A percentile compares a stretch with the other conserved stretches of the same genome.
Conservation (phyloP, 1,284 basidiomycete genomes). For the Rhodotorula glutinis region DNA sequence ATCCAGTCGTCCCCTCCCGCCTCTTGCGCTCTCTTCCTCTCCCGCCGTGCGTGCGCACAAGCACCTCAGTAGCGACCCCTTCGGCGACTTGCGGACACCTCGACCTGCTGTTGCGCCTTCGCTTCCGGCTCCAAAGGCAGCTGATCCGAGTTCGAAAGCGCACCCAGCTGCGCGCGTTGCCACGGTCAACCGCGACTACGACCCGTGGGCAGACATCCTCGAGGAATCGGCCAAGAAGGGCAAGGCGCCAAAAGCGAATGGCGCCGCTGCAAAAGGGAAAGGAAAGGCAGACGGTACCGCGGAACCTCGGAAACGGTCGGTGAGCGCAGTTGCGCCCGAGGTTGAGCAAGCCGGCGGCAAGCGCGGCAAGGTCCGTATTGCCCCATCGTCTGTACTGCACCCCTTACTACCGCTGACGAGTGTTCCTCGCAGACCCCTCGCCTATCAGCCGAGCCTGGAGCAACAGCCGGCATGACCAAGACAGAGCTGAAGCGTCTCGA, state of each 20-base stretch:
- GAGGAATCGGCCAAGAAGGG: background rate
- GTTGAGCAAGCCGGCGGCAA: background rate
- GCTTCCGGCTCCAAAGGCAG: background rate
- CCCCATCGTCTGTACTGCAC: too few relatives aligned
- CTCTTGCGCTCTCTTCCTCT: background rate
- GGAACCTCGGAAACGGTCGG: constrained; percentile 3
- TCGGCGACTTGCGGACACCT: background rate
- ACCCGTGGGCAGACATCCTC: constrained; percentile 13
- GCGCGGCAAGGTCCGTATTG: background rate
- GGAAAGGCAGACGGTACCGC: background rate
- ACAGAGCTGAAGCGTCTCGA: constrained; percentile 24
- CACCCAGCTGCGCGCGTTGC: background rate
- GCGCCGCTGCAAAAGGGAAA: background rate
- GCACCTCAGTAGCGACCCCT: background rate
- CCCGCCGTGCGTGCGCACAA: background rate
- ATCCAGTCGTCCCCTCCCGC: background rate
- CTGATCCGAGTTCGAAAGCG: too few relatives aligned
- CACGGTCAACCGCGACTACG: background rate
- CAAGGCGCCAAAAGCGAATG: background rate
- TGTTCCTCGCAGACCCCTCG: too few relatives aligned
- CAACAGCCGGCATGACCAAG: background rate
- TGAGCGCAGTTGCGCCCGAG: background rate
- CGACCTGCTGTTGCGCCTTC: background rate
- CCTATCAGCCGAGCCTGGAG: too few relatives aligned
- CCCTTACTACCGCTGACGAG: too few relatives aligned